phyloP scores from a whole-genome alignment of 345 rosid genomes.

The Firmiana major region DNA sequence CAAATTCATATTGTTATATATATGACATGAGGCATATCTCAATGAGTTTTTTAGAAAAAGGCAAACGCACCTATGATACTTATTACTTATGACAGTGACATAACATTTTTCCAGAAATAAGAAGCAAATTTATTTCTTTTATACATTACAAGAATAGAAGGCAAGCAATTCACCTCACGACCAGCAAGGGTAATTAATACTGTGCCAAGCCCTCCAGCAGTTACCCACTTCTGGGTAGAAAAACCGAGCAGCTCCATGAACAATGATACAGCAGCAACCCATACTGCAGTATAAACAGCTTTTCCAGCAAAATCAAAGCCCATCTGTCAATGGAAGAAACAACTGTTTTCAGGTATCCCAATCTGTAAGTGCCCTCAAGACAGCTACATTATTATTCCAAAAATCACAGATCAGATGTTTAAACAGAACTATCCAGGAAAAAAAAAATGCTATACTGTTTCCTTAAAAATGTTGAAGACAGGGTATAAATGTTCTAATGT shows the following conservation, averaged over 20 bases:
- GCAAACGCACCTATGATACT: background rate
- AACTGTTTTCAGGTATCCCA: conserved; percentile 12
- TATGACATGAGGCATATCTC: background rate
- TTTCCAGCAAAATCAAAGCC: conserved; percentile 89
- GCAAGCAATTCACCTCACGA: conserved; percentile 67
- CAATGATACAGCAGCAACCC: conserved; percentile 88
- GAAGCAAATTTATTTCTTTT: conserved; percentile 9
- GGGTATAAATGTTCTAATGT: background rate
- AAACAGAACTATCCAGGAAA: background rate
- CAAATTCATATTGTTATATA: background rate
- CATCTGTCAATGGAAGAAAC: conserved; percentile 57
- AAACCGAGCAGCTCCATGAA: conserved; percentile 95
- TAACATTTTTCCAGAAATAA: background rate
- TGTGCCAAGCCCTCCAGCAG: conserved; percentile 98
- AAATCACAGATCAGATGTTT: background rate
- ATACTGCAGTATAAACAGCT: conserved; percentile 79
- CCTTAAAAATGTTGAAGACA: conserved; percentile 1
- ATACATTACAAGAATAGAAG: background rate
- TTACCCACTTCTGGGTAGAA: conserved; percentile 90
- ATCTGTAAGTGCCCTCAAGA: conserved; percentile 1
- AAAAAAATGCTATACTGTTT: background rate
- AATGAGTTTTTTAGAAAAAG: background rate
- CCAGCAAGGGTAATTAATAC: conserved; percentile 98
- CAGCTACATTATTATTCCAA: conserved; percentile 3
- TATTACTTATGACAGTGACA: background rate